phyloP scores from a whole-genome alignment of 495 filamentous ascomycete species.

The Pseudevernia furfuracea region DNA sequence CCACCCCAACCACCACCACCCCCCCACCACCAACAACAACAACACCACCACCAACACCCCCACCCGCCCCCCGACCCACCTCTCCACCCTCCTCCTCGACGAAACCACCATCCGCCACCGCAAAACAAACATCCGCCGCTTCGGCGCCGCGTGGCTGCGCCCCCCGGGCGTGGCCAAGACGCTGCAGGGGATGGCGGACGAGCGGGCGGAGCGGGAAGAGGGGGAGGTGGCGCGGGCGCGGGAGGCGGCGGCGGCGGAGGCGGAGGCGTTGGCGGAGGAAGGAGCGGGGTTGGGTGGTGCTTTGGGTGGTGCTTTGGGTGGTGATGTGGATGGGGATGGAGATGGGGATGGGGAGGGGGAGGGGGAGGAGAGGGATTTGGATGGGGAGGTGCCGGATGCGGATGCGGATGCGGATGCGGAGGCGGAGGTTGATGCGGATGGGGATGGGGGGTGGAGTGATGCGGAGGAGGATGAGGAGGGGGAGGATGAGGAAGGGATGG shows the following conservation, averaged over 20 bases:
- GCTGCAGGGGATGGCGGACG: slow-evolving; percentile 66
- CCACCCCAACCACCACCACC: slow-evolving; percentile 50
- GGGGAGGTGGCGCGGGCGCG: slow-evolving; percentile 60
- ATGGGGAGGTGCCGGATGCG: slow-evolving; percentile 14
- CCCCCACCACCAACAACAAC: slow-evolving; percentile 29
- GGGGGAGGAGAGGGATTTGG: slow-evolving; percentile 21
- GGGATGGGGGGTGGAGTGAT: neutral
- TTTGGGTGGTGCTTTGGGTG: slow-evolving; percentile 2
- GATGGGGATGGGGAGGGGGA: slow-evolving; percentile 39
- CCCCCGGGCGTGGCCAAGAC: slow-evolving; percentile 72
- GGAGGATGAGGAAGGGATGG: slow-evolving; percentile 6
- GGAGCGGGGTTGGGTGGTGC: slow-evolving; percentile 21
- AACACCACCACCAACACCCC: slow-evolving; percentile 24
- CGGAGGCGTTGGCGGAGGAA: slow-evolving; percentile 21
- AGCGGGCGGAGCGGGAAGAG: slow-evolving; percentile 71
- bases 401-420: slow-evolving; percentile 10
- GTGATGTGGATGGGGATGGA: slow-evolving; percentile 32
- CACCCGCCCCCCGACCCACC: slow-evolving; percentile 33
- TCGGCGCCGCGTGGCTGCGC: slow-evolving; percentile 70
- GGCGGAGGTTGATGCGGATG: neutral
- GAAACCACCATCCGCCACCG: slow-evolving; percentile 60
- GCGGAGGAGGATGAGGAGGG: slow-evolving; percentile 11
- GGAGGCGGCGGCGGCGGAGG: slow-evolving; percentile 58
- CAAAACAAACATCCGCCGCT: slow-evolving; percentile 63
- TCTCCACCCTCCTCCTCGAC: slow-evolving; percentile 58